A percentile compares a stretch with the other conserved stretches of the same genome.
These are phyloP conservation scores for Coemansia interrupta DNA, from an alignment of 192 early-diverging fungal species.

Conservation along the genomic window DNA sequence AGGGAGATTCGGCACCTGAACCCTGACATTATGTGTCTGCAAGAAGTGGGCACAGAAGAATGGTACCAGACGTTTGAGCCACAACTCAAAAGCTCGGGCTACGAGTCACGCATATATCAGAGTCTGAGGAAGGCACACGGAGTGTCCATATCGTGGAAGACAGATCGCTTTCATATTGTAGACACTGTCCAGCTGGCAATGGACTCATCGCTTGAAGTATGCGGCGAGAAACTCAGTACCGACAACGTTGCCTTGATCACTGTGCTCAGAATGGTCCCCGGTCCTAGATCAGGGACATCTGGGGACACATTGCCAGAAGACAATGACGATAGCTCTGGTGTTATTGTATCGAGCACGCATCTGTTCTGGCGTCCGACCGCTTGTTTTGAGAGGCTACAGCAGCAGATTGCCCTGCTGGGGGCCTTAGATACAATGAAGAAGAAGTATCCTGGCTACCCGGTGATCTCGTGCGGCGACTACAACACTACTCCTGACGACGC, in stretches of 20 bases:
- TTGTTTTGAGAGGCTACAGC: conserved; percentile 49
- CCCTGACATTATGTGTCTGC: conserved; percentile 59
- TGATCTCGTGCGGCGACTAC: conserved; percentile 51
- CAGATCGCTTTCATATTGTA: conserved; percentile 19
- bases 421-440: conserved; percentile 24
- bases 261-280: conserved; percentile 16
- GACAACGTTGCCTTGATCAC: conserved; percentile 43
- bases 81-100: conserved; percentile 26
- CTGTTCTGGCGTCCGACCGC: conserved; percentile 40
- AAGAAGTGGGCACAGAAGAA: conserved; percentile 54
- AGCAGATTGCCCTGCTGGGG: conserved; percentile 32
- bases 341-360: conserved; percentile 50
- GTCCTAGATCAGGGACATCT: background rate
- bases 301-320: background rate
- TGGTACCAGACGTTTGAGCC: conserved; percentile 26
- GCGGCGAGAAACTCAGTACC: conserved; percentile 33
- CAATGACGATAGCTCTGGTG: conserved; percentile 1
- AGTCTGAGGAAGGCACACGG: conserved; percentile 38
- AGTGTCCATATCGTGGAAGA: conserved; percentile 42
- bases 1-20: conserved; percentile 47
- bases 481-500: conserved; percentile 62
- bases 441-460: conserved; percentile 19
- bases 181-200: conserved; percentile 23
- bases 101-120: conserved; percentile 34
- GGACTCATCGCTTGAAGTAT: conserved; percentile 27